A percentile compares a stretch with the other conserved stretches of the same genome.
Conservation (phyloP, 202 grass and related monocot genomes). For the Schoenoplectus triqueter region DNA sequence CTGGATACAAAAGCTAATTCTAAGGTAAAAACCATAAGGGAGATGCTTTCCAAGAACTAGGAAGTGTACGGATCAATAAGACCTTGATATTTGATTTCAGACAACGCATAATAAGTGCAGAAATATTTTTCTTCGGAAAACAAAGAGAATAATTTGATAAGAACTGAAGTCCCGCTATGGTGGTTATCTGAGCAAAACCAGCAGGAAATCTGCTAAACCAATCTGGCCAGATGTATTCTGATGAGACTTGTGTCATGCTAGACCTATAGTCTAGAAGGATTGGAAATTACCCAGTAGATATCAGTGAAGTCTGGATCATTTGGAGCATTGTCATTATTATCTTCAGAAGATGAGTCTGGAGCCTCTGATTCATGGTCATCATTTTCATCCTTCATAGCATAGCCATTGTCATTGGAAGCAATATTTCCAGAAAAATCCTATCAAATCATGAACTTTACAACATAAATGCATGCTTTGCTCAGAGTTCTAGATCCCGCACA, state of each 20-base stretch:
- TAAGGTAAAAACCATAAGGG: not conserved
- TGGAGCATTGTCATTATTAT: constrained; percentile 35
- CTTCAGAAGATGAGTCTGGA: constrained; percentile 34
- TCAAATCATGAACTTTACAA: constrained; percentile 28
- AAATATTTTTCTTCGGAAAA: not conserved
- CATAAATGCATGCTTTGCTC: not conserved
- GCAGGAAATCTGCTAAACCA: not conserved
- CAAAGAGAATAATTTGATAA: constrained; percentile 12
- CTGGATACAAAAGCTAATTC: not conserved
- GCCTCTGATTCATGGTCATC: not conserved
- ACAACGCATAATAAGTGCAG: not conserved
- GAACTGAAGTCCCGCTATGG: not conserved
- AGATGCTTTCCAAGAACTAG: constrained; percentile 4
- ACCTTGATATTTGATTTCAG: not conserved
- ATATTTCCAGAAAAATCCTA: constrained; percentile 46
- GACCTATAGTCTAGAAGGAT: constrained; percentile 4
- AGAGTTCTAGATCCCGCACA: constrained; percentile 29
- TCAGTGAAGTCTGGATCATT: constrained; percentile 41
- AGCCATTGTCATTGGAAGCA: constrained; percentile 37
- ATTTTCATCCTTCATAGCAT: constrained; percentile 33
- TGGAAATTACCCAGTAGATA: constrained; percentile 48
- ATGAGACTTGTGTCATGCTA: not conserved
- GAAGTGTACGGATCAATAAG: not conserved
- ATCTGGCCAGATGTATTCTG: too few species aligned
- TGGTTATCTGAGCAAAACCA: constrained; percentile 8